These are phyloP conservation scores for Helotiales sp. DNA, from an alignment of 2,329 filamentous ascomycete genomes.

Conservation along the genomic window DNA sequence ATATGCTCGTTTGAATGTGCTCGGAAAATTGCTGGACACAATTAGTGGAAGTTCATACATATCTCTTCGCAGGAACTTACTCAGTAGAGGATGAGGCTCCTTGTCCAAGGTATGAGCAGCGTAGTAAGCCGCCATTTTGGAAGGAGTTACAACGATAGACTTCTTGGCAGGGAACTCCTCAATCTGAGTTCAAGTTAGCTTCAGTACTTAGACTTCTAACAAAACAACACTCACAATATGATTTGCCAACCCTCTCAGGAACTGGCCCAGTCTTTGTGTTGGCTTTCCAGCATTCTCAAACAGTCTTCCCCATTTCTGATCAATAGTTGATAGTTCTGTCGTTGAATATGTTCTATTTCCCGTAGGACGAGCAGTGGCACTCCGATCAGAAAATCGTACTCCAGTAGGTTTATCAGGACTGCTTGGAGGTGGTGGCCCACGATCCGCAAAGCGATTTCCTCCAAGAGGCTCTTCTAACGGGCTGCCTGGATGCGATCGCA, in stretches of 20 bases:
- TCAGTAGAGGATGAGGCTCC: conserved; percentile 72
- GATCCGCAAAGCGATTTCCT: conserved; percentile 39
- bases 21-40: conserved; percentile 35
- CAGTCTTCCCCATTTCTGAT: conserved; percentile 77
- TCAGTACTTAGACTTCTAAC: neutral
- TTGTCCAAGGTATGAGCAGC: conserved; percentile 64
- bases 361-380: conserved; percentile 28
- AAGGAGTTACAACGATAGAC: conserved; percentile 74
- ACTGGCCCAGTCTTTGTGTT: conserved; percentile 70
- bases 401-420: conserved; percentile 42
- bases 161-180: conserved; percentile 70
- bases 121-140: conserved; percentile 78
- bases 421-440: conserved; percentile 30
- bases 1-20: conserved; percentile 51
- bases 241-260: conserved; percentile 74
- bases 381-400: conserved; percentile 38
- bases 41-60: conserved; percentile 14
- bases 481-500: conserved; percentile 34
- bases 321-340: conserved; percentile 61
- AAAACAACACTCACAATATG: conserved; percentile 64
- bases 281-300: conserved; percentile 72
- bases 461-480: conserved; percentile 14
- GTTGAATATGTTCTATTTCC: conserved; percentile 37
- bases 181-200: conserved; percentile 54
- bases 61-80: conserved; percentile 50